phyloP scores from a whole-genome alignment of 768 basidiomycete species.

The Atractiella rhizophila region DNA sequence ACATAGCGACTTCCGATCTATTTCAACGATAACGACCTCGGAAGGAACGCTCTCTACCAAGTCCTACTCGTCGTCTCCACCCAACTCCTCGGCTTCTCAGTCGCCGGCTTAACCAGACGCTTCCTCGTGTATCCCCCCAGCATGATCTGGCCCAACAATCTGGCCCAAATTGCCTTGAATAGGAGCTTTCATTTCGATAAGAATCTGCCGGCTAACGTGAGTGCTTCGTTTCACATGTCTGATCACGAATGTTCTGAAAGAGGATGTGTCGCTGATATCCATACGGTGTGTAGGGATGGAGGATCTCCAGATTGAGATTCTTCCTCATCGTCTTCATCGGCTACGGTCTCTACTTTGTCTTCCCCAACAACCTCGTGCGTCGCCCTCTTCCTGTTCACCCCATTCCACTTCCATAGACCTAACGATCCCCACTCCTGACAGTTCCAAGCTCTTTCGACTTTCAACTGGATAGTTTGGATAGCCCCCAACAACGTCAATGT shows the following conservation, averaged over 20 bases:
- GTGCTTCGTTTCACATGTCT: no score
- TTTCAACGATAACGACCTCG: no score
- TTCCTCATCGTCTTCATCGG: constrained; percentile 11
- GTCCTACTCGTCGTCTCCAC: no score
- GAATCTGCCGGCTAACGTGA: not conserved
- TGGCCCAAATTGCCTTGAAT: constrained; percentile 18
- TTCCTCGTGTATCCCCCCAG: constrained; percentile 15
- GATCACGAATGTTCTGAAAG: no score
- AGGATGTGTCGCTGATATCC: not conserved
- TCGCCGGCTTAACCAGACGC: constrained; percentile 2
- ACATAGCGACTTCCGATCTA: no score
- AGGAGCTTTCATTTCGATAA: constrained; percentile 13
- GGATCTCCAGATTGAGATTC: constrained; percentile 4
- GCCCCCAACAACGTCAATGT: constrained; percentile 22
- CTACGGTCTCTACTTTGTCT: constrained; percentile 9
- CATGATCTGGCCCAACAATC: constrained; percentile 19
- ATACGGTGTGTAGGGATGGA: not conserved
- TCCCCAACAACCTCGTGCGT: no score
- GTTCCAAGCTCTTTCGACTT: no score
- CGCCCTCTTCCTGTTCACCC: no score
- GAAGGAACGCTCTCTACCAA: constrained; percentile 35
- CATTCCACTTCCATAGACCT: no score
- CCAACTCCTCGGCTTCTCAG: constrained; percentile 27
- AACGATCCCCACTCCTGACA: constrained; percentile 5
- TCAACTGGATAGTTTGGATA: constrained; percentile 25